Conservation (phyloP, 257 asterid genomes). For the Ajuga chamaepitys region DNA sequence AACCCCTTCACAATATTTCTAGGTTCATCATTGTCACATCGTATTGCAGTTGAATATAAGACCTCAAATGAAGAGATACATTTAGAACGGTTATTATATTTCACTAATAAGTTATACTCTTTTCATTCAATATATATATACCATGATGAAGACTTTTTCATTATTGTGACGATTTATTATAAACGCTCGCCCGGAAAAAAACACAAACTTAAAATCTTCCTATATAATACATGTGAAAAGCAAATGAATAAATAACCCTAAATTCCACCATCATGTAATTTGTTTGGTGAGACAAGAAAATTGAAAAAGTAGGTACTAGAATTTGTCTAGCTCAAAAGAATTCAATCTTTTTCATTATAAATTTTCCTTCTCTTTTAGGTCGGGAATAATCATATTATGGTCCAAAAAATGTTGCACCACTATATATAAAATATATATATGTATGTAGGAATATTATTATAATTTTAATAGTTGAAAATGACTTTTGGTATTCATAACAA, state of each 20-base stretch:
- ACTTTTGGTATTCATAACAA: slow-evolving; percentile 21
- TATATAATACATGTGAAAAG: neutral
- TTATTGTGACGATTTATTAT: too few relatives aligned
- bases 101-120: too few relatives aligned
- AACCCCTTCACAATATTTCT: too few relatives aligned
- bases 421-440: neutral
- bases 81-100: too few relatives aligned
- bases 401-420: slow-evolving; percentile 20
- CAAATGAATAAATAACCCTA: neutral
- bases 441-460: neutral
- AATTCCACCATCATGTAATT: slow-evolving; percentile 10
- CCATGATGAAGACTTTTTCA: too few relatives aligned
- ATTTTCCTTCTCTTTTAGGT: slow-evolving; percentile 16
- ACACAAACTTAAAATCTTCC: neutral
- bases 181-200: too few relatives aligned
- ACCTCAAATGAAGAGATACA: too few relatives aligned
- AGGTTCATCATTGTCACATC: too few relatives aligned
- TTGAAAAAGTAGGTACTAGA: neutral
- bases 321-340: slow-evolving; percentile 16
- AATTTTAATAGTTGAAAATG: slow-evolving; percentile 22
- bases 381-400: slow-evolving; percentile 27
- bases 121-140: too few relatives aligned
- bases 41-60: too few relatives aligned
- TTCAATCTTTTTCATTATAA: slow-evolving; percentile 8
- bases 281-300: slow-evolving; percentile 1